Percentiles rank a stretch among this genome's conserved stretches.
phyloP scores from a whole-genome alignment of 306 rosid genomes.

The Luffa acutangula region DNA sequence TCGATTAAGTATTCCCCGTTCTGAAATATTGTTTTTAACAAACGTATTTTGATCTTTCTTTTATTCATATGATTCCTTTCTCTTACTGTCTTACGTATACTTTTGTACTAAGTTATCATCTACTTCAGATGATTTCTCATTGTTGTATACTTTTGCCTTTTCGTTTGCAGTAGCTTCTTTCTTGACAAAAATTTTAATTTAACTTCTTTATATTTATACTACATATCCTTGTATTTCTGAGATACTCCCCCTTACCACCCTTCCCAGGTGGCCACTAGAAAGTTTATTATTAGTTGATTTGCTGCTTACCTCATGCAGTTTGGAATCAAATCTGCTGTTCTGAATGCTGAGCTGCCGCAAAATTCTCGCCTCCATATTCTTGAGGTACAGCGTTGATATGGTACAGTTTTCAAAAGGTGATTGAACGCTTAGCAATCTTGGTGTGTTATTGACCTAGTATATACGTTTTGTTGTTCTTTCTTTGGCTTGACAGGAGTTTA shows the following conservation, averaged over 20 bases:
- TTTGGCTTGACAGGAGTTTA: constrained; percentile 71
- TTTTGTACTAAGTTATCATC: not conserved
- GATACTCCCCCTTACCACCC: not conserved
- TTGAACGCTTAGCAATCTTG: not conserved
- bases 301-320: constrained; percentile 37
- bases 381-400: constrained; percentile 38
- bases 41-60: not conserved
- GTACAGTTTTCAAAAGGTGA: not conserved
- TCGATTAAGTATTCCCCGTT: not conserved
- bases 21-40: not conserved
- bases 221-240: not conserved
- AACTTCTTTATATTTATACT: not conserved
- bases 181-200: not conserved
- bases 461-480: not conserved
- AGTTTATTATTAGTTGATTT: not conserved
- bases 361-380: constrained; percentile 96
- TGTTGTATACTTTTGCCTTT: not conserved
- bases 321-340: constrained; percentile 88
- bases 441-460: not conserved
- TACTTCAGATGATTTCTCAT: not conserved
- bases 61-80: not conserved
- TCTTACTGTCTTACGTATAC: not conserved
- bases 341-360: constrained; percentile 95
- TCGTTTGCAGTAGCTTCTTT: not conserved
- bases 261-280: not conserved